phyloP scores from a whole-genome alignment of 148 eudicot genomes.

The Silene conica region DNA sequence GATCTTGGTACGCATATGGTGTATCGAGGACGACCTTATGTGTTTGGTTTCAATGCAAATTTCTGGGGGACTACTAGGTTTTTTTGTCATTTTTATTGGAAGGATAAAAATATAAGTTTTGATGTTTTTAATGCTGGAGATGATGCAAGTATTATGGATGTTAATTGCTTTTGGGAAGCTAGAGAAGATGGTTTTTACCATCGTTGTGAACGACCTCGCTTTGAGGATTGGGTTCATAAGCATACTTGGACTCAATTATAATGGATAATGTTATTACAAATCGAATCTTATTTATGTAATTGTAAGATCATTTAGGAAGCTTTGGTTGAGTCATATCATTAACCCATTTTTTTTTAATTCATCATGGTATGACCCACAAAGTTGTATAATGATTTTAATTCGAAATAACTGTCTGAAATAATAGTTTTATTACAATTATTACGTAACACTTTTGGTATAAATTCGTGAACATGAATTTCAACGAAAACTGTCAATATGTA shows the following conservation, averaged over 20 bases:
- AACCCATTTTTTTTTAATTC: too few relatives aligned
- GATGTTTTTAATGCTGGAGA: constrained; percentile 6
- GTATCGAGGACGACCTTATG: not conserved
- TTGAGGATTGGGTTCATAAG: constrained; percentile 3
- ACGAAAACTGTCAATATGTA: too few relatives aligned
- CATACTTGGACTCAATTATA: constrained; percentile 16
- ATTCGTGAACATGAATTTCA: too few relatives aligned
- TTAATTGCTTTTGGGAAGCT: constrained; percentile 12
- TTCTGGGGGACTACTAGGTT: constrained; percentile 1
- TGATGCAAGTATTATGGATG: not conserved
- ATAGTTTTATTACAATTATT: too few relatives aligned
- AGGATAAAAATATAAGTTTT: not conserved
- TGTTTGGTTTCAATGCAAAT: not conserved
- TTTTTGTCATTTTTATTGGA: constrained; percentile 10
- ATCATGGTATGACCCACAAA: too few relatives aligned
- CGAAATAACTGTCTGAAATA: too few relatives aligned
- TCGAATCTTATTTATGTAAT: too few relatives aligned
- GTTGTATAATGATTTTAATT: too few relatives aligned
- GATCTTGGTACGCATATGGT: constrained; percentile 6
- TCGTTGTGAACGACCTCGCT: not conserved
- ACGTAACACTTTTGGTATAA: too few relatives aligned
- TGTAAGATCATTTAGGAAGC: too few relatives aligned
- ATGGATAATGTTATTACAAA: too few relatives aligned
- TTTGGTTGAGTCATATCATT: too few relatives aligned
- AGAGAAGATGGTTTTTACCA: constrained; percentile 24